These are phyloP conservation scores for Candida sojae DNA, from an alignment of 1,139 yeast species.

Conservation along the genomic window DNA sequence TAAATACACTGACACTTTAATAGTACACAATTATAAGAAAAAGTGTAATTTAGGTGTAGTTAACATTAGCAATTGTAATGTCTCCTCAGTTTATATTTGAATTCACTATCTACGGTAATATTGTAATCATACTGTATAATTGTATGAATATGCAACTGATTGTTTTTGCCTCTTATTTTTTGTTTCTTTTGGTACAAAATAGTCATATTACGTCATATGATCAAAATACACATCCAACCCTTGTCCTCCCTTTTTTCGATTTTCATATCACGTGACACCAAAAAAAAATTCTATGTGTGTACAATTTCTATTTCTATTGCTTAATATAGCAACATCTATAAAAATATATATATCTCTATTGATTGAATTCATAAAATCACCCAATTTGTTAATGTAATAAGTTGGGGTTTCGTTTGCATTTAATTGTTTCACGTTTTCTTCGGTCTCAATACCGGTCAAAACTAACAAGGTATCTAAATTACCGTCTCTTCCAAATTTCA, in stretches of 20 bases:
- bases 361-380: constrained; percentile 60
- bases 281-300: too few relatives aligned
- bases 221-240: background rate
- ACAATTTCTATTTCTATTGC: too few relatives aligned
- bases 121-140: too few relatives aligned
- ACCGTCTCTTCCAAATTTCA: constrained; percentile 86
- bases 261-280: background rate
- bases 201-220: background rate
- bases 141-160: too few relatives aligned
- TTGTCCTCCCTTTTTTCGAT: background rate
- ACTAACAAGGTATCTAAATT: constrained; percentile 84
- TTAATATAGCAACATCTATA: background rate
- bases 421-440: constrained; percentile 49
- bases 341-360: constrained; percentile 1
- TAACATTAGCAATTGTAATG: too few relatives aligned
- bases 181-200: too few relatives aligned
- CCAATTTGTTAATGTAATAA: constrained; percentile 71
- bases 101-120: too few relatives aligned
- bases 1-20: too few relatives aligned
- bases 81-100: too few relatives aligned
- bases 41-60: too few relatives aligned
- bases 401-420: constrained; percentile 58
- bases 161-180: background rate
- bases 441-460: constrained; percentile 86
- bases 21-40: too few relatives aligned